A percentile compares a stretch with the other conserved stretches of the same genome.
Conservation (phyloP, 129 eudicot genomes). For the Flaveria bidentis region DNA sequence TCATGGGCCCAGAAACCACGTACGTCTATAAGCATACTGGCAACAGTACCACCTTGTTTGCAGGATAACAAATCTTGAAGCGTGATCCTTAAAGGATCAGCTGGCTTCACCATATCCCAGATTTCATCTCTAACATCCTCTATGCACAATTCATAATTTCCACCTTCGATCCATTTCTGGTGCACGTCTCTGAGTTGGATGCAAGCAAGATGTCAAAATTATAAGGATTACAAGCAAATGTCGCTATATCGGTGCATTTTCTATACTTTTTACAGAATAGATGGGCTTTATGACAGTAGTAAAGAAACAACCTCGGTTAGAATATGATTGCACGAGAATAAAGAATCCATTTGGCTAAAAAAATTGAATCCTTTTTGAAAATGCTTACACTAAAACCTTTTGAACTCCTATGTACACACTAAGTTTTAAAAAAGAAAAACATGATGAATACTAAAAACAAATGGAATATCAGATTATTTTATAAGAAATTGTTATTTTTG, state of each 20-base stretch:
- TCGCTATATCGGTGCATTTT: not conserved
- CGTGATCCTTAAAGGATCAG: constrained; percentile 71
- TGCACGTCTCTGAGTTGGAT: constrained; percentile 78
- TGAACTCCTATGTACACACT: not conserved
- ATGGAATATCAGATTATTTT: not conserved
- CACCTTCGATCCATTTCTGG: constrained; percentile 98
- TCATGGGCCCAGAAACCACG: constrained; percentile 99
- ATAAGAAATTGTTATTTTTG: not conserved
- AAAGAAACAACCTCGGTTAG: not conserved
- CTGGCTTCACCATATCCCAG: constrained; percentile 99
- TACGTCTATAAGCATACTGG: constrained; percentile 95
- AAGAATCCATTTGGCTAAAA: not conserved
- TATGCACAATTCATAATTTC: constrained; percentile 84
- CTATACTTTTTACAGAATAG: not conserved
- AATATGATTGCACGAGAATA: not conserved
- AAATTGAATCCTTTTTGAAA: not conserved
- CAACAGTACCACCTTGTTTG: constrained; percentile 97
- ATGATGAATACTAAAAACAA: not conserved
- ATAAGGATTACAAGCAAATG: not conserved
- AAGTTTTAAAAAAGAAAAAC: not conserved
- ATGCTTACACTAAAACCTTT: not conserved
- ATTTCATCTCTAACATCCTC: constrained; percentile 97
- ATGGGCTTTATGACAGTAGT: constrained; percentile 1
- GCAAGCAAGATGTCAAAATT: constrained; percentile 5
- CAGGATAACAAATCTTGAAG: constrained; percentile 75